Percentiles rank a stretch among this genome's conserved stretches.
phyloP scores from a whole-genome alignment of 1,284 basidiomycete species.

The Sutorius eximius region DNA sequence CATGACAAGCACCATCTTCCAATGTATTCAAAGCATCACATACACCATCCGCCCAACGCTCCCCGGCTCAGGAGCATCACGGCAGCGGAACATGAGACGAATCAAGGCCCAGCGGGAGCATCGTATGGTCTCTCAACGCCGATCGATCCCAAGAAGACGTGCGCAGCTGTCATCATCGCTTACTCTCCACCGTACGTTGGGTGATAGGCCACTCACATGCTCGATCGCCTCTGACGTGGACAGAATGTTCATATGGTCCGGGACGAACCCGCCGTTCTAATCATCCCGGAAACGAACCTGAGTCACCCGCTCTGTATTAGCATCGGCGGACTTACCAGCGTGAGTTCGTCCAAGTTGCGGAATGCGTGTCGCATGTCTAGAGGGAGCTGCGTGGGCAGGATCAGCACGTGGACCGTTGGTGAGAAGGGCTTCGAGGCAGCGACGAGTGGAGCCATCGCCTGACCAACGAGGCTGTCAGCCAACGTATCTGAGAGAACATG shows the following conservation, averaged over 20 bases:
- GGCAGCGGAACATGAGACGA: slow-evolving; percentile 30
- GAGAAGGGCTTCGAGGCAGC: slow-evolving; percentile 58
- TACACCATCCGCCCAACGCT: background rate
- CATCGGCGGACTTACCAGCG: slow-evolving; percentile 45
- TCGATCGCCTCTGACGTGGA: slow-evolving; percentile 52
- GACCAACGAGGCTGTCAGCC: background rate
- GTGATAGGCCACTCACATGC: slow-evolving; percentile 48
- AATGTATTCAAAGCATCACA: no score
- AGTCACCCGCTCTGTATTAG: background rate
- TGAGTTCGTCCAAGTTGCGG: slow-evolving; percentile 62
- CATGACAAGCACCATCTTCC: background rate
- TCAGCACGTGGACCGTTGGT: slow-evolving; percentile 68
- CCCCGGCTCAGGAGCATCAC: slow-evolving; percentile 2
- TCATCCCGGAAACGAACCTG: background rate
- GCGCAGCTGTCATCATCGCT: slow-evolving; percentile 15
- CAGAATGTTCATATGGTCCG: slow-evolving; percentile 80
- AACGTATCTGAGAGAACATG: background rate
- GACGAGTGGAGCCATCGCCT: slow-evolving; percentile 56
- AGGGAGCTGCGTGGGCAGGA: slow-evolving; percentile 71
- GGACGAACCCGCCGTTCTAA: slow-evolving; percentile 59
- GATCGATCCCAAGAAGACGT: slow-evolving; percentile 31
- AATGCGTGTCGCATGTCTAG: slow-evolving; percentile 64
- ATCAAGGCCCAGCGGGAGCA: slow-evolving; percentile 57
- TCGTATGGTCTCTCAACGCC: slow-evolving; percentile 42
- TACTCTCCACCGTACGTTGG: background rate